Evolutionary conservation across 768 basidiomycete genomes (phyloP).

Genomic region (Fibroporia radiculosa): DNA sequence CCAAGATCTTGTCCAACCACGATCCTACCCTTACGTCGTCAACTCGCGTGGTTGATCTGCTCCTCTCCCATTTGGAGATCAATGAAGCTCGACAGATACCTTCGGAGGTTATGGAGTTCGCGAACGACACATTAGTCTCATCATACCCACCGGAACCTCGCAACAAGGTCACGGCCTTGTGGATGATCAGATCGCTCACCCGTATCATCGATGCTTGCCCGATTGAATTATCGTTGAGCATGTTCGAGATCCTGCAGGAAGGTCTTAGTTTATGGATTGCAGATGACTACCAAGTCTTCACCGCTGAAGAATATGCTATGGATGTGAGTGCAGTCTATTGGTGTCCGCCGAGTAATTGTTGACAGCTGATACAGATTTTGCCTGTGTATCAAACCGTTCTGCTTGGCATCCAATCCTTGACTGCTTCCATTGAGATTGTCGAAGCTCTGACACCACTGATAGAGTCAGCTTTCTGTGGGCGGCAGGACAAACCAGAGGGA

Average conservation of each 20-base stretch:
- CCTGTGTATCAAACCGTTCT: constrained; percentile 57
- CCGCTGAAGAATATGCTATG: constrained; percentile 45
- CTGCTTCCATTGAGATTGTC: constrained; percentile 32
- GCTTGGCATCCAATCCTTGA: constrained; percentile 41
- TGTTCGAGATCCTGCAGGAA: constrained; percentile 46
- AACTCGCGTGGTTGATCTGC: constrained; percentile 51
- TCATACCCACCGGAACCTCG: constrained; percentile 60
- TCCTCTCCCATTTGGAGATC: constrained; percentile 48
- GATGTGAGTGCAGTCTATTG: constrained; percentile 53
- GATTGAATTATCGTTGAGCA: constrained; percentile 30
- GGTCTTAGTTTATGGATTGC: constrained; percentile 55
- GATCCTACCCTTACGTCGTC: constrained; percentile 33
- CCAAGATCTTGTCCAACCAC: constrained; percentile 33
- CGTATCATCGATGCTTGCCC: constrained; percentile 51
- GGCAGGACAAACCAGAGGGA: constrained; percentile 35
- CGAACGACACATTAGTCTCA: constrained; percentile 49
- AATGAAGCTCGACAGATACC: constrained; percentile 47
- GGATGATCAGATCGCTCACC: constrained; percentile 54
- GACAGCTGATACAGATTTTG: constrained; percentile 37
- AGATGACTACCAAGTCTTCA: constrained; percentile 47
- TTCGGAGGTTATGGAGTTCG: constrained; percentile 44
- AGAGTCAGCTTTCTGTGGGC: constrained; percentile 49
- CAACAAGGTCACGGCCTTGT: constrained; percentile 46
- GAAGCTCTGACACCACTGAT: constrained; percentile 42
- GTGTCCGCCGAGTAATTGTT: too few species aligned